Evolutionary conservation across 805 yeast genomes (phyloP), one percentile per base, ranked within the genome.

Genomic region (Metschnikowia reukaufii): DNA sequence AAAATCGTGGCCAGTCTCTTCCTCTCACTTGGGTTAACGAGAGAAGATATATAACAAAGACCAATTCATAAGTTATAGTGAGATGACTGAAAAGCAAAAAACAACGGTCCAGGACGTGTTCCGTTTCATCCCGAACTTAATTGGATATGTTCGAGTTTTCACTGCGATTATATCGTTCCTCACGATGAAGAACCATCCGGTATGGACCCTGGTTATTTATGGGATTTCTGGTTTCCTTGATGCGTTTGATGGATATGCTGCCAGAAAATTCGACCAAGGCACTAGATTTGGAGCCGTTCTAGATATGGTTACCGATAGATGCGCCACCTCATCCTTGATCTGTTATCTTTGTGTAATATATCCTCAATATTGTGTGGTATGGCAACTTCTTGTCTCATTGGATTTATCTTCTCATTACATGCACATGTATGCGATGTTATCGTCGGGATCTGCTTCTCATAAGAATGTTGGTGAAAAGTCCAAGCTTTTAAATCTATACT

Each of bases 301-400:
- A 58, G 99, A 94, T 67, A 94, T 94, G 99, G 97, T 94, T 27
- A 92, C 99, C 16, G 99, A 94, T 66, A 78, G 99, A 62, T 94
- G 97, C 64, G 91, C 99, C 12, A 94, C 99, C 0, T 81, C 96
- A 12, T 86, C 96, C n/a, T 77, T 94, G 60, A 83, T 94, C 56
- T 90, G 96, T 65, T 94, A 79, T 65, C 74, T 94, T 48, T 81
- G 94, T 55, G 83, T 87, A 31, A 72, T 86, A 39, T 92, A 88
- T 61, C 97, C 97, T 6, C 58, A 66, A 27, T 86, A 74, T 67
- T 72, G 80, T 42, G 67, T 87, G 10, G 55, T 82, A 7, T 91
- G 92, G 83, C 99, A 94, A 70, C 57, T 88, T 20, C 74, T 94
- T 57, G 83, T 91, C 42, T 86, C 95, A 9, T 73, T 94, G 58